These are phyloP conservation scores for Plasmodium gonderi DNA, from an alignment of 169 alveolate genomes.

Conservation along the genomic window DNA sequence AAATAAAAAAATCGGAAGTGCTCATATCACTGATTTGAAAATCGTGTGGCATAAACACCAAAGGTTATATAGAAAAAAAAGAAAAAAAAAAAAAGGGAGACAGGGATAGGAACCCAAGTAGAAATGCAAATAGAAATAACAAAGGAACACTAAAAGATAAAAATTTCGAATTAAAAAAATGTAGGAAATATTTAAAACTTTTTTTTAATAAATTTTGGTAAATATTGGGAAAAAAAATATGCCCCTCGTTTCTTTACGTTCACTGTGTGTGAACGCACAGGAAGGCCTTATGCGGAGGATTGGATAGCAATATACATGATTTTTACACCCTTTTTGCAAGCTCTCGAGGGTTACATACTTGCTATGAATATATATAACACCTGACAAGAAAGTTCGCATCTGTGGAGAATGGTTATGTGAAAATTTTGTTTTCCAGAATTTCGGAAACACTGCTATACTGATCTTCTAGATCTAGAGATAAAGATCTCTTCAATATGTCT, in stretches of 20 bases:
- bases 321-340: too few species aligned
- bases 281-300: too few species aligned
- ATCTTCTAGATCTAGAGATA: slow-evolving; percentile 53
- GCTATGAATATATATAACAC: background rate
- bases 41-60: slow-evolving; percentile 14
- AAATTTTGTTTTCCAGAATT: slow-evolving; percentile 37
- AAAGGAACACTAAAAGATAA: background rate
- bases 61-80: background rate
- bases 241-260: too few species aligned
- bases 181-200: background rate
- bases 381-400: background rate
- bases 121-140: background rate
- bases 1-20: slow-evolving; percentile 39
- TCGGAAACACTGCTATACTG: slow-evolving; percentile 46
- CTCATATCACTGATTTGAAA: background rate
- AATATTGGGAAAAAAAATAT: too few species aligned
- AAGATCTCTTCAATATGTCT: slow-evolving; percentile 29
- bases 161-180: background rate
- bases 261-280: too few species aligned
- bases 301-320: too few species aligned
- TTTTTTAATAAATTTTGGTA: too few species aligned
- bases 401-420: background rate
- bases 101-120: background rate
- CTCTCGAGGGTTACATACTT: too few species aligned
- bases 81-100: background rate